Evolutionary conservation across 805 yeast genomes (phyloP), one percentile per base, ranked within the genome.

Genomic region (Lipomyces yamadae): DNA sequence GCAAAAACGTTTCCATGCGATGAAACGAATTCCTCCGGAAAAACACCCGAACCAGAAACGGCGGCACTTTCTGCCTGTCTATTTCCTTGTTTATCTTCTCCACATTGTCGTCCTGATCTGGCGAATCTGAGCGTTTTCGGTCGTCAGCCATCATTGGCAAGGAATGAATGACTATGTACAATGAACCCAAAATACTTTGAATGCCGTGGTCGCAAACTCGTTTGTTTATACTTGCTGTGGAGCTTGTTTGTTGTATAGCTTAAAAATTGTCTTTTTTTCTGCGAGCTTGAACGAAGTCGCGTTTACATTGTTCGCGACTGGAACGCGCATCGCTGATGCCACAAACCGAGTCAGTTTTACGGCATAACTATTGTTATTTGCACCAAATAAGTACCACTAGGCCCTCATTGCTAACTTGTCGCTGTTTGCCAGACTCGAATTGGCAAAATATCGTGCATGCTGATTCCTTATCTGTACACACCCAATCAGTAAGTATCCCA

Each of bases 51-150:
- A 59, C 15, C 24, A 59, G 18, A 35, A 59, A 59, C 1, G 62
- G 62, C 42, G 62, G 62, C 5, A 59, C 61, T 10, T 59, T 59
- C 42, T 59, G 45, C 33, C 62, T 62, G 18, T 59, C 62, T 18
- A 59, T 56, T 15, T 56, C 48, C 48, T 42, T 42, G 6, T 1
- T 4, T 6, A n/a, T 2, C 48, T 15, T 42, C 48, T 15, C 48
- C 24, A 15, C 48, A 10, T 42, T 24, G 48, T 7, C 48, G n/a
- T 42, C 48, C 24, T 5, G 24, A 42, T n/a, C 48, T n/a, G 48
- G 48, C 6, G 48, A 42, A 42, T n/a, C 48, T n/a, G 48, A 15
- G 48, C 24, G 24, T 6, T 13, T 42, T 24, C 24, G 48, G 48
- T 42, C 48, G n/a, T 42, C 48, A 42, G 48, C 24, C 48, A 42